phyloP scores from a whole-genome alignment of 1,139 yeast species.

The Kluyveromyces sp. region DNA sequence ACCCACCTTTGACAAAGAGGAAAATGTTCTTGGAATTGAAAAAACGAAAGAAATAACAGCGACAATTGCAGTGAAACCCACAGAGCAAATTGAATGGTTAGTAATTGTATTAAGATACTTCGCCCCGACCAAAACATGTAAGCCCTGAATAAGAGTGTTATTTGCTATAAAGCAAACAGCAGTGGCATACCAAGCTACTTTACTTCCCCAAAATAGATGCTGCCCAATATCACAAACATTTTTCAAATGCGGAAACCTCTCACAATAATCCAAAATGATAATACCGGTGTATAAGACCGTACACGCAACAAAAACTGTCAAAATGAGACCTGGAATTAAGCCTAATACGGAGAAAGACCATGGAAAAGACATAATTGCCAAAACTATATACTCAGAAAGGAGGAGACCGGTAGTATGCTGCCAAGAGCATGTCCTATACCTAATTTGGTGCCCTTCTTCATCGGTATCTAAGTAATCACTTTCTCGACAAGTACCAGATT shows the following conservation, averaged over 20 bases:
- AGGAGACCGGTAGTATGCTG: constrained; percentile 48
- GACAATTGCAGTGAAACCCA: constrained; percentile 43
- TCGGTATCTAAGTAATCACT: constrained; percentile 5
- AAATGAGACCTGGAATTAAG: constrained; percentile 48
- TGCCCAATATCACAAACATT: constrained; percentile 56
- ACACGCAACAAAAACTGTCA: constrained; percentile 44
- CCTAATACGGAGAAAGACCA: constrained; percentile 58
- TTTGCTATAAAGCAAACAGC: constrained; percentile 47
- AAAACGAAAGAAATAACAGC: constrained; percentile 42
- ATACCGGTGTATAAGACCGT: constrained; percentile 50
- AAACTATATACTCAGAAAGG: constrained; percentile 53
- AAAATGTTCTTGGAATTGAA: constrained; percentile 50
- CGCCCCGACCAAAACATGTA: constrained; percentile 55
- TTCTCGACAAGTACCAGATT: not conserved
- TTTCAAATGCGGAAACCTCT: constrained; percentile 43
- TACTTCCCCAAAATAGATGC: constrained; percentile 43
- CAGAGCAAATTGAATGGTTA: constrained; percentile 44
- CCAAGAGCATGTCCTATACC: constrained; percentile 50
- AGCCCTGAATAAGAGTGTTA: constrained; percentile 50
- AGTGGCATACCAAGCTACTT: constrained; percentile 51
- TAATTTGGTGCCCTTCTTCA: constrained; percentile 33
- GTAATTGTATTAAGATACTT: constrained; percentile 49
- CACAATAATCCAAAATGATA: constrained; percentile 47
- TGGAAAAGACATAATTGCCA: constrained; percentile 58
- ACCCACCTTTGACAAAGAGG: constrained; percentile 44